Percentiles rank a stretch among this genome's conserved stretches.
phyloP scores from a whole-genome alignment of 306 rosid species.

The Albizia julibrissin region DNA sequence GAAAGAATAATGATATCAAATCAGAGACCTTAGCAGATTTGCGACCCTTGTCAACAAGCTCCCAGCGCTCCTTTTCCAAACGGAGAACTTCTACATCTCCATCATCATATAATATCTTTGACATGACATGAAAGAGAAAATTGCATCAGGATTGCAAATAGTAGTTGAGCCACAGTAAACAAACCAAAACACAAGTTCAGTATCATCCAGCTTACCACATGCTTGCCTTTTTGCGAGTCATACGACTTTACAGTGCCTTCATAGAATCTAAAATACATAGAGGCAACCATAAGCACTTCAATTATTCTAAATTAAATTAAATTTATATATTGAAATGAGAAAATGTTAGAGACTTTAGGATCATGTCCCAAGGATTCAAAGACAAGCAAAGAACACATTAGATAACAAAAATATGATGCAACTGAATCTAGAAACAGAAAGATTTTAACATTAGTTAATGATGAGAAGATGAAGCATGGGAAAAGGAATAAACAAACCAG shows the following conservation, averaged over 20 bases:
- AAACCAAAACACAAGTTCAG: constrained; percentile 23
- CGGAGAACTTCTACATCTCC: constrained; percentile 48
- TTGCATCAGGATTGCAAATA: constrained; percentile 31
- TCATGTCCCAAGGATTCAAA: constrained; percentile 25
- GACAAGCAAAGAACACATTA: constrained; percentile 4
- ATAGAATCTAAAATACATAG: constrained; percentile 72
- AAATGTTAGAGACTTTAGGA: constrained; percentile 10
- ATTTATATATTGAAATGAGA: constrained; percentile 9
- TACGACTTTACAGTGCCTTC: constrained; percentile 87
- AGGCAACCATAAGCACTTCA: constrained; percentile 8
- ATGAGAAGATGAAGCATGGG: constrained; percentile 18
- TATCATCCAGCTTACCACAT: constrained; percentile 74
- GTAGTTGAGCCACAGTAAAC: not conserved
- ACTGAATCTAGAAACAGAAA: constrained; percentile 23
- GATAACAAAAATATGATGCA: constrained; percentile 4
- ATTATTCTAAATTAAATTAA: not conserved
- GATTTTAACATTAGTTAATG: constrained; percentile 24
- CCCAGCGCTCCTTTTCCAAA: constrained; percentile 58
- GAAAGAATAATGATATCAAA: constrained; percentile 36
- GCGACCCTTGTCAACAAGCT: constrained; percentile 28
- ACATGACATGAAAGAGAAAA: constrained; percentile 33
- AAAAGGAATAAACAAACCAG: constrained; percentile 20
- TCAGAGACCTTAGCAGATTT: constrained; percentile 46
- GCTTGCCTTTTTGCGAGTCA: constrained; percentile 77
- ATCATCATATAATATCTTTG: constrained; percentile 66